Conservation (phyloP, 306 rosid species). For the Pyrus pyrifolia region DNA sequence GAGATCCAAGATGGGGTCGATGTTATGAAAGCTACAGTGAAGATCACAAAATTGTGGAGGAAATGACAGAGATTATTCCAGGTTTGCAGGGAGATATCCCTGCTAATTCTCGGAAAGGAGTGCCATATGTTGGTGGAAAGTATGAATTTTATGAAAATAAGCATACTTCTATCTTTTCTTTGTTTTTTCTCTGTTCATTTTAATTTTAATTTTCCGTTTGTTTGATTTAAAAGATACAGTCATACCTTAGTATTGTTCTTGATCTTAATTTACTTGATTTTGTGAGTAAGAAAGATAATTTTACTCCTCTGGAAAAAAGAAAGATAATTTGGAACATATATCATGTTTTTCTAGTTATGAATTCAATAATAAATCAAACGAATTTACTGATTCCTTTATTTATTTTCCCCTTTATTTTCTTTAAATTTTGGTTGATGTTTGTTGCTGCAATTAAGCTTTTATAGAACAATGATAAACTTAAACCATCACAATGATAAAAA, state of each 20-base stretch:
- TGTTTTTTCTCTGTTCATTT: neutral
- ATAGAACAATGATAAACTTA: neutral
- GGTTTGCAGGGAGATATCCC: constrained; percentile 89
- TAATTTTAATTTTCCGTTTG: neutral
- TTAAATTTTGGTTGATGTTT: neutral
- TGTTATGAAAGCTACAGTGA: constrained; percentile 99
- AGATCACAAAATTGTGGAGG: constrained; percentile 68
- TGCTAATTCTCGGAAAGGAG: constrained; percentile 49
- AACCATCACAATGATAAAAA: neutral
- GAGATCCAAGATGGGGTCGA: constrained; percentile 99
- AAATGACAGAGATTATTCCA: constrained; percentile 75
- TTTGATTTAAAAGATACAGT: neutral
- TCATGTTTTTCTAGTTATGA: neutral
- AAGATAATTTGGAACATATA: neutral
- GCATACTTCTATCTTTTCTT: neutral
- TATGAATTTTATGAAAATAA: constrained; percentile 31
- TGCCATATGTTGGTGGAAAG: constrained; percentile 83
- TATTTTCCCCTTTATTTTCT: neutral
- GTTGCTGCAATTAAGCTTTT: neutral
- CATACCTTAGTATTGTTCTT: neutral
- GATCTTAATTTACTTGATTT: neutral
- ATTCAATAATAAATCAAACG: neutral
- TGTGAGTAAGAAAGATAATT: neutral
- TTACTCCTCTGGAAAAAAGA: no score
- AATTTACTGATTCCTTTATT: neutral